Conservation (phyloP, 2,329 filamentous ascomycete genomes). For the Sporothrix luriei region DNA sequence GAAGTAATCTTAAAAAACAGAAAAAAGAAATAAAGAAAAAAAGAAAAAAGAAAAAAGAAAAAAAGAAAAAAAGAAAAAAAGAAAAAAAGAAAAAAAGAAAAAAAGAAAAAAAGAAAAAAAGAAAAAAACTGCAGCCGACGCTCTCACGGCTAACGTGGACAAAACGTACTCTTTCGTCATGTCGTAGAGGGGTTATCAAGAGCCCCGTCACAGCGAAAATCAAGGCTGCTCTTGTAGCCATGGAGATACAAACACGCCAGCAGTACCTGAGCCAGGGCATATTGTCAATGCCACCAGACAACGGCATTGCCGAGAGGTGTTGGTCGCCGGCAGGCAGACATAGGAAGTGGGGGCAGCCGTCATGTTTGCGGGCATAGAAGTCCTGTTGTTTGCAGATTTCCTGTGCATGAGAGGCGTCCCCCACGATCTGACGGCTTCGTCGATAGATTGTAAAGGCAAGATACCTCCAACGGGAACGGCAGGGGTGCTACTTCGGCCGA, state of each 20-base stretch:
- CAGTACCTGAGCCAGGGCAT: no score
- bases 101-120: no score
- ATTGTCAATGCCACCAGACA: neutral
- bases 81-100: no score
- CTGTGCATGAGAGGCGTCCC: neutral
- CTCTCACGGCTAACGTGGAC: no score
- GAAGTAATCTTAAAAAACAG: no score
- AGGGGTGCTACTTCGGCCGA: neutral
- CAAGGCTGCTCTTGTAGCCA: neutral
- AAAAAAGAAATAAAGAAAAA: no score
- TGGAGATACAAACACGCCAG: no score
- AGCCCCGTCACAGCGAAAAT: neutral
- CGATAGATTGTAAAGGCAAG: no score
- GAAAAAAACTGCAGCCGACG: no score
- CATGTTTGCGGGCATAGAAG: neutral
- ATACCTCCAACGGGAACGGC: no score
- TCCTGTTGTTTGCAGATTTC: neutral
- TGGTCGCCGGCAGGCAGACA: neutral
- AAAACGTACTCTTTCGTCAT: neutral
- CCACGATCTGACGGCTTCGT: neutral
- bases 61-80: no score
- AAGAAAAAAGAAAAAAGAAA: no score
- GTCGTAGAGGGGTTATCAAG: neutral
- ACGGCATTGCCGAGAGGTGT: slow-evolving; percentile 29
- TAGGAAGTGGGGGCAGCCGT: neutral